These are phyloP conservation scores for Euphorbia peplus DNA, from an alignment of 345 rosid species.

Conservation along the genomic window DNA sequence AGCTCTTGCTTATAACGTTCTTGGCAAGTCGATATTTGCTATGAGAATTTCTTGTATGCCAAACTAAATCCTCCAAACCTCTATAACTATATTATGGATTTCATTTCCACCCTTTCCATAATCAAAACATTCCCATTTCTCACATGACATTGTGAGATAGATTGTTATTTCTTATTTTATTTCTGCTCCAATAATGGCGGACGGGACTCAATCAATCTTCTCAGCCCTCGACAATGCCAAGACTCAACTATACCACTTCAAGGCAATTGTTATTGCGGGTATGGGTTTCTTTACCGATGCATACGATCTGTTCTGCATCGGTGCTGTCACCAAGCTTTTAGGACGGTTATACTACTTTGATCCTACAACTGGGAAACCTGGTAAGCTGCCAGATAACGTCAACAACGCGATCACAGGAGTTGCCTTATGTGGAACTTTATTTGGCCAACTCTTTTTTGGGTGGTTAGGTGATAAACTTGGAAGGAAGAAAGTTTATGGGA, in stretches of 20 bases:
- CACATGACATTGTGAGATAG: not conserved
- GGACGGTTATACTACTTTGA: constrained; percentile 53
- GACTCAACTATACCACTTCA: constrained; percentile 62
- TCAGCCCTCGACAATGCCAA: constrained; percentile 57
- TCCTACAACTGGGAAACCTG: constrained; percentile 14
- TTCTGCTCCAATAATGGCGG: constrained; percentile 21
- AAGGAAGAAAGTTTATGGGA: constrained; percentile 71
- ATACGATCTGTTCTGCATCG: constrained; percentile 62
- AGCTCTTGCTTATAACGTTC: constrained; percentile 1
- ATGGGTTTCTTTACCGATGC: constrained; percentile 70
- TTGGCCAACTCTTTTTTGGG: constrained; percentile 61
- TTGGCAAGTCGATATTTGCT: constrained; percentile 17
- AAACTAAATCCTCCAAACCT: not conserved
- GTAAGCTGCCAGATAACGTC: constrained; percentile 39
- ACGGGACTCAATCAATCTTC: constrained; percentile 34
- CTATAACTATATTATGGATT: constrained; percentile 16
- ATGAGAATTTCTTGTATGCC: constrained; percentile 35
- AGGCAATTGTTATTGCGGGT: constrained; percentile 57
- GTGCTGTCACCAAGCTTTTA: constrained; percentile 51
- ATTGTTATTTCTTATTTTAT: not conserved
- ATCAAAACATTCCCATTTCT: constrained; percentile 2
- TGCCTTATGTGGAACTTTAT: constrained; percentile 49
- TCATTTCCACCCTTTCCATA: not conserved
- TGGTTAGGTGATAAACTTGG: constrained; percentile 84
- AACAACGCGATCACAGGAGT: constrained; percentile 49